phyloP scores from a whole-genome alignment of 2,329 filamentous ascomycete genomes.

The Rutstroemia sp. region DNA sequence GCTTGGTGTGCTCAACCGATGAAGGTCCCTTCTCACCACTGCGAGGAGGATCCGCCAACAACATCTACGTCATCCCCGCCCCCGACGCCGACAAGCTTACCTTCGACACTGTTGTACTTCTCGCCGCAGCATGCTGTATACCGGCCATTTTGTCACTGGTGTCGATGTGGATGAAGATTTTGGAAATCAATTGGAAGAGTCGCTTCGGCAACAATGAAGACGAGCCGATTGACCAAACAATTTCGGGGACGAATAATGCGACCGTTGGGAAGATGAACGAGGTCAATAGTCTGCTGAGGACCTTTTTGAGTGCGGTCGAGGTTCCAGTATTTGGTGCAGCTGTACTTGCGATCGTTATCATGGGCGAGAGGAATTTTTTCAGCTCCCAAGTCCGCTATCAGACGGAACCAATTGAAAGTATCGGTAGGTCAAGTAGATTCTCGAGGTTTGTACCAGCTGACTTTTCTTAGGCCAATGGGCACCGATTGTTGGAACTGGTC shows the following conservation, averaged over 20 bases:
- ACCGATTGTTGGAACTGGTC: slow-evolving; percentile 48
- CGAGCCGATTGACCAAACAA: slow-evolving; percentile 26
- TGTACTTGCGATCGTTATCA: slow-evolving; percentile 49
- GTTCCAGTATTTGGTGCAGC: slow-evolving; percentile 51
- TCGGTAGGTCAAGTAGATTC: slow-evolving; percentile 40
- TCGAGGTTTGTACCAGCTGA: slow-evolving; percentile 1
- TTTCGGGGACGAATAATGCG: slow-evolving; percentile 48
- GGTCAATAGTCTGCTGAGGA: slow-evolving; percentile 47
- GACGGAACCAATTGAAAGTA: slow-evolving; percentile 54
- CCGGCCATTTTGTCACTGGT: slow-evolving; percentile 54
- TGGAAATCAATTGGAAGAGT: slow-evolving; percentile 52
- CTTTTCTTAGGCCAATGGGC: slow-evolving; percentile 47
- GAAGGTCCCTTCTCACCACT: slow-evolving; percentile 47
- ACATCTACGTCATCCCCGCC: slow-evolving; percentile 56
- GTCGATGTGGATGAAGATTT: slow-evolving; percentile 57
- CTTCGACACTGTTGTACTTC: slow-evolving; percentile 51
- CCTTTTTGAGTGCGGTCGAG: slow-evolving; percentile 47
- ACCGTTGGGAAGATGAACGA: slow-evolving; percentile 44
- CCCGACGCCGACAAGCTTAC: slow-evolving; percentile 43
- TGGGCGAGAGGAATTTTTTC: slow-evolving; percentile 59
- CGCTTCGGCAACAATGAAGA: slow-evolving; percentile 34
- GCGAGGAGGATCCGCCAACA: slow-evolving; percentile 45
- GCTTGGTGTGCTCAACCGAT: slow-evolving; percentile 38
- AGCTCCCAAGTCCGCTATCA: slow-evolving; percentile 47
- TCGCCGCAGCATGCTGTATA: slow-evolving; percentile 58